Base-by-base conservation (phyloP, 345 rosid species). In the Rhizophora apiculata region DNA sequence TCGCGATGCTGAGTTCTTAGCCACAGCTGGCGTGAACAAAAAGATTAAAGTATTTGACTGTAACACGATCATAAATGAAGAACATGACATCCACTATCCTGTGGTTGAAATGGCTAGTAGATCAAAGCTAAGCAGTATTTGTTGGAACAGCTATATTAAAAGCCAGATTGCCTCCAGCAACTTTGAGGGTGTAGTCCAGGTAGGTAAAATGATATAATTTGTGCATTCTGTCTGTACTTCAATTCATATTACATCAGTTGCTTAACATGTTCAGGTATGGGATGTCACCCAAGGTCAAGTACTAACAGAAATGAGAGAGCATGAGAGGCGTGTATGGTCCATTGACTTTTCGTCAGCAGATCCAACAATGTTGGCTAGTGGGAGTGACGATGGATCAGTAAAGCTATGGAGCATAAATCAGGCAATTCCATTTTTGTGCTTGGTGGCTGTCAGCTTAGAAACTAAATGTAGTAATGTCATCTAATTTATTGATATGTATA, bases 371-470 rank as follows among this genome's bases (percentile, higher is more conserved):
- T 70, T 95, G 78, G 99, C 98, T 51, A 95, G 99, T 9, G 98
- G 98, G 75, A 92, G 99, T 27, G 98, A 95, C 63, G 98, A 95
- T 81, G 82, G 96, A 73, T 86, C 94, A 36, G 91, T 95, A 72
- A 95, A 92, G 92, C 96, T 92, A 70, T 95, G 99, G 99, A 95
- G 89, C 82, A 92, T 95, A 96, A 92, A 95, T 90, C 99, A 95
- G 96, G 99, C 96, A 95, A 92, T 87, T 87, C 81, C 85, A 85
- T 52, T 86, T 85, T 90, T 86, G 81, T 80, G 74, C 83, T 89
- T 85, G 88, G 82, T 83, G 89, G 85, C 90, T 90, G 85, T 89
- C 88, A 88, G 89, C 92, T 91, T 93, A 78, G 86, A 87, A 89
- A 80, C 84, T 84, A 81, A 87, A 83, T 74, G 82, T 90, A 84